Evolutionary conservation across 2,329 filamentous ascomycete genomes (phyloP).

Genomic region (Ophioceras dolichostomum): DNA sequence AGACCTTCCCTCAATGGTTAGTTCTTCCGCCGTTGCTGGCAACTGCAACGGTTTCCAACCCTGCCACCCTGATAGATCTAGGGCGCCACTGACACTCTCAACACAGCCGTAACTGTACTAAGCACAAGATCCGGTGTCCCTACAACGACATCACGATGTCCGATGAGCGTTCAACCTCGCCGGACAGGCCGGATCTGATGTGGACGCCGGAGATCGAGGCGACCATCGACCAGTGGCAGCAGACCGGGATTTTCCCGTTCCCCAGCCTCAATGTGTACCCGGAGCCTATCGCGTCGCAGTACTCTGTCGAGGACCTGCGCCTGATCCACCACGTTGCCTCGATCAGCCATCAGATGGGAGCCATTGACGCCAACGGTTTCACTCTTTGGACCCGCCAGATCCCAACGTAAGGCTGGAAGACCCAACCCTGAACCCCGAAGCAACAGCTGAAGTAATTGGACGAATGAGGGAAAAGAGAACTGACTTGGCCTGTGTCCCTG

Average conservation of each 20-base stretch:
- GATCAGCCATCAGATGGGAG: slow-evolving; percentile 71
- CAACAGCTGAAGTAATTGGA: background rate
- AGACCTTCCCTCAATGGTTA: slow-evolving; percentile 90
- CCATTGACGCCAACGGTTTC: slow-evolving; percentile 67
- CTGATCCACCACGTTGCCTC: slow-evolving; percentile 85
- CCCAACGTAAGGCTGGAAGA: slow-evolving; percentile 83
- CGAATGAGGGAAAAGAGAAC: too few species aligned
- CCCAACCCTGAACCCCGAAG: background rate
- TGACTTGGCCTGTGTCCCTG: too few species aligned
- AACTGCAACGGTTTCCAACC: background rate
- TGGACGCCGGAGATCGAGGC: slow-evolving; percentile 80
- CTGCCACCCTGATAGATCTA: too few species aligned
- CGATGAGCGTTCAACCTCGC: slow-evolving; percentile 48
- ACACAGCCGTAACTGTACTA: slow-evolving; percentile 86
- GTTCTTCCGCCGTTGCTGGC: background rate
- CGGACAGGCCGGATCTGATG: slow-evolving; percentile 57
- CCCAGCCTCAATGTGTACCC: slow-evolving; percentile 68
- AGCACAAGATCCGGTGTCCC: slow-evolving; percentile 96
- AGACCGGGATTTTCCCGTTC: slow-evolving; percentile 76
- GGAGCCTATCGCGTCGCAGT: slow-evolving; percentile 57
- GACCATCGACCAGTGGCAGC: slow-evolving; percentile 71
- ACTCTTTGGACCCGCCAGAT: slow-evolving; percentile 90
- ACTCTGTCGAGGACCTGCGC: slow-evolving; percentile 67
- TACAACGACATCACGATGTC: slow-evolving; percentile 79
- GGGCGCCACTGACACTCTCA: too few species aligned